phyloP scores from a whole-genome alignment of 2,329 filamentous ascomycete species.

The Aspergillus fumigatus region DNA sequence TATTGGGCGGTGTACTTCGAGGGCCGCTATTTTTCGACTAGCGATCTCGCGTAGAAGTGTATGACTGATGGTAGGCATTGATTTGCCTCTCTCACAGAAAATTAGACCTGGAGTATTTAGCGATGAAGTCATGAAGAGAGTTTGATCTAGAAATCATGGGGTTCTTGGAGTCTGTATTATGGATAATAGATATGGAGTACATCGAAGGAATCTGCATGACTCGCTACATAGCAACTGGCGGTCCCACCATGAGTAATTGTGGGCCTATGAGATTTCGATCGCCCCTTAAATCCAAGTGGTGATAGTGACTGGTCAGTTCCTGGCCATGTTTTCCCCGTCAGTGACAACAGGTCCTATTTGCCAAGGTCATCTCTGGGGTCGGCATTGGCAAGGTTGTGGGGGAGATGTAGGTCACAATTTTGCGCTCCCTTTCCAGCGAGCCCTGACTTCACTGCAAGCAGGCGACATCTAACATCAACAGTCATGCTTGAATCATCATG shows the following conservation, averaged over 20 bases:
- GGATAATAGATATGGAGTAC: neutral
- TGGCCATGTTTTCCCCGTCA: neutral
- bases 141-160: neutral
- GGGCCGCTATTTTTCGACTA: neutral
- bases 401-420: neutral
- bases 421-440: neutral
- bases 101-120: neutral
- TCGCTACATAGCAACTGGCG: too few relatives aligned
- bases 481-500: constrained; percentile 12
- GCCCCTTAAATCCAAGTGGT: neutral
- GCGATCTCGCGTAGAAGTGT: neutral
- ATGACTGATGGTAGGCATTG: constrained; percentile 3
- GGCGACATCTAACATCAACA: neutral
- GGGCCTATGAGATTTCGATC: neutral
- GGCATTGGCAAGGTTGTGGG: neutral
- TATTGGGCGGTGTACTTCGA: constrained; percentile 13
- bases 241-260: neutral
- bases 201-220: neutral
- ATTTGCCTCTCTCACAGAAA: neutral
- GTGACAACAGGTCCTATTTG: neutral
- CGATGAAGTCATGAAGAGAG: constrained; percentile 3
- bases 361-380: neutral
- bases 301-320: neutral
- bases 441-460: neutral
- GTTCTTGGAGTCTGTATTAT: neutral